Base-by-base conservation (phyloP, 2,329 filamentous ascomycete species). In the Trichoderma lentiforme region DNA sequence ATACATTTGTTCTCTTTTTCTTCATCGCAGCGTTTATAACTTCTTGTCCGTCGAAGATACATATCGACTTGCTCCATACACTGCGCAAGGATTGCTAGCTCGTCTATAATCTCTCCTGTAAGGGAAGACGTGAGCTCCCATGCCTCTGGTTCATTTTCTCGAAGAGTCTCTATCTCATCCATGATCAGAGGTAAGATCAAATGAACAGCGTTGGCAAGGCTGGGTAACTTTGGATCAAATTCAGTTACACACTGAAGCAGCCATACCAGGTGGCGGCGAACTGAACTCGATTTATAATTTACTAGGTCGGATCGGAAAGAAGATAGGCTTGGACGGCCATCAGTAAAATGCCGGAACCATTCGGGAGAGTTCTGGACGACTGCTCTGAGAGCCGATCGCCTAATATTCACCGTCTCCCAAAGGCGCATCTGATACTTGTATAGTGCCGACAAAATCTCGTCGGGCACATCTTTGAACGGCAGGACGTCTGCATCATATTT, bases 81-180 rank as follows among this genome's bases (percentile, higher is more conserved):
- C 72, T 88, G 78, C 1, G 79, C 74, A 0, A 87, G 51, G 39
- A 88, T 81, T 3, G 84, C 82, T 0, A 88, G 76, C 18, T 86
- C 82, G 3, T 83, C 81, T 8, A 89, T 80, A 0, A 81, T 53
- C 0, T 70, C 70, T 2, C 79, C 79, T 0, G 86, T 73, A 15
- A 74, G 78, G 0, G 79, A 56, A 0, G 86, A 84, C 1, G 87
- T 71, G 6, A 86, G 73, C 1, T 78, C 77, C 21, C 77, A 76
- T 0, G 80, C 81, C 7, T 77, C 72, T 1, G 78, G 75, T 6
- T 86, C 82, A 1, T 76, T 74, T 66, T 83, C 74, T 1, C 86
- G 71, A 4, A 86, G 77, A 8, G 83, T 82, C 28, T 85, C 84
- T 2, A 88, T 75, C 74, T 88, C 85, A 72, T 89, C 86, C 14